Percentiles rank a stretch among this genome's conserved stretches.
Evolutionary conservation across 306 rosid species (phyloP).

Genomic region (Ochetophila trinervis): DNA sequence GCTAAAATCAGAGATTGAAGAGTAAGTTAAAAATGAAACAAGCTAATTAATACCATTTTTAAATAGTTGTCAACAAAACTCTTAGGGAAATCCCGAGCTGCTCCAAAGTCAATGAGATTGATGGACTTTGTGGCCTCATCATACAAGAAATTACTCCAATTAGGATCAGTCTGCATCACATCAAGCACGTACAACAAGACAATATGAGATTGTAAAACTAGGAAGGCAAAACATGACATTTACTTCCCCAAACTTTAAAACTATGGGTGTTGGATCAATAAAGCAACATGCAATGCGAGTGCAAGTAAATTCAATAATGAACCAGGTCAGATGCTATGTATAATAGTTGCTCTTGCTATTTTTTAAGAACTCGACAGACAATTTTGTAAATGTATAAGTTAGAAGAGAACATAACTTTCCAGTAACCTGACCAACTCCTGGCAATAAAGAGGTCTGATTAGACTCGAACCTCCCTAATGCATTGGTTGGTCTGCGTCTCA

Average conservation of each 20-base stretch:
- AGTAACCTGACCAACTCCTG: no score
- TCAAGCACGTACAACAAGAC: constrained; percentile 29
- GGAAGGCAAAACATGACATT: constrained; percentile 7
- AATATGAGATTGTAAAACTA: constrained; percentile 26
- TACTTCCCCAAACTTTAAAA: neutral
- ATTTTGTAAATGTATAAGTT: neutral
- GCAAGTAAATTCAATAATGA: neutral
- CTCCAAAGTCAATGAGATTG: constrained; percentile 94
- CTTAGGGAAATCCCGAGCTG: constrained; percentile 83
- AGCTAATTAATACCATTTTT: constrained; percentile 65
- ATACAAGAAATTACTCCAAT: constrained; percentile 93
- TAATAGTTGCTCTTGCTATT: neutral
- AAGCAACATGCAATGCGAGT: neutral
- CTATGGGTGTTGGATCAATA: no score
- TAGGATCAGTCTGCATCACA: constrained; percentile 90
- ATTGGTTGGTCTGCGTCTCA: no score
- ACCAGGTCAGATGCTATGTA: neutral
- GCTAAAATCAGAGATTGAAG: constrained; percentile 8
- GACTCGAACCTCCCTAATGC: no score
- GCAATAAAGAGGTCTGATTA: no score
- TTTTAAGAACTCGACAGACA: neutral
- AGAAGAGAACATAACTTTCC: neutral
- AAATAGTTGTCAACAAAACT: constrained; percentile 80
- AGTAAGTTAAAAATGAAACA: constrained; percentile 10
- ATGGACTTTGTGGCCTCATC: constrained; percentile 60